Evolutionary conservation across 2,329 filamentous ascomycete genomes (phyloP), one percentile per base, ranked within the genome.

Genomic region (Mollisiaceae sp.): DNA sequence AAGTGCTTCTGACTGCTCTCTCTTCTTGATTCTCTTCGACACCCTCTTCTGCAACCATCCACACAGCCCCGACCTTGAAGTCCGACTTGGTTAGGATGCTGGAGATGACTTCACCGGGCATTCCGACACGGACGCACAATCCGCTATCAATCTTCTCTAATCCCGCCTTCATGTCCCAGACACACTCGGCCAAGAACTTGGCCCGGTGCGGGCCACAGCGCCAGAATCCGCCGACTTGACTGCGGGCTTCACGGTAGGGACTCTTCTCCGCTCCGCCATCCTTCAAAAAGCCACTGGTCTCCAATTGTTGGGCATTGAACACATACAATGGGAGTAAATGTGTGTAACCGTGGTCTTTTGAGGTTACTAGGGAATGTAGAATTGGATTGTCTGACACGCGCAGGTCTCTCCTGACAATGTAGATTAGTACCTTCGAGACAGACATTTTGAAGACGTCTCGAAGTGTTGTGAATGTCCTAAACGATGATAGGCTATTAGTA

Each of bases 301-400:
- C 91, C 24, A 94, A 79, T 71, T 94, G 91, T 60, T 91, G 82
- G 2, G 90, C 85, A 0, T 87, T 82, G 60, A 93, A 87, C 22
- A 92, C 80, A 73, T 89, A 92, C 47, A 93, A 78, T 8, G 91
- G 91, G 1, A 94, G 80, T 1, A 94, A 75, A 74, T 94, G 90
- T 1, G 89, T 91, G 72, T 84, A 88, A 4, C 80, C 81, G 74
- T 86, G 83, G 24, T 82, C 77, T 73, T 68, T 81, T 70, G 22
- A 77, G 69, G 79, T 86, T 65, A 79, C 79, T 59, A 85, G 80
- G 72, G 78, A 83, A 73, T 92, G 82, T 22, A 94, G 83, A 50
- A 93, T 82, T 0, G 91, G 91, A 73, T 94, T 94, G 77, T 94
- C 91, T 35, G 85, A 82, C 32, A 91, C 81, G 66, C 92, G 89